Evolutionary conservation across 371 early-diverging fungal genomes (phyloP), one percentile per base, ranked within the genome.

Genomic region (Rhizomucor miehei): DNA sequence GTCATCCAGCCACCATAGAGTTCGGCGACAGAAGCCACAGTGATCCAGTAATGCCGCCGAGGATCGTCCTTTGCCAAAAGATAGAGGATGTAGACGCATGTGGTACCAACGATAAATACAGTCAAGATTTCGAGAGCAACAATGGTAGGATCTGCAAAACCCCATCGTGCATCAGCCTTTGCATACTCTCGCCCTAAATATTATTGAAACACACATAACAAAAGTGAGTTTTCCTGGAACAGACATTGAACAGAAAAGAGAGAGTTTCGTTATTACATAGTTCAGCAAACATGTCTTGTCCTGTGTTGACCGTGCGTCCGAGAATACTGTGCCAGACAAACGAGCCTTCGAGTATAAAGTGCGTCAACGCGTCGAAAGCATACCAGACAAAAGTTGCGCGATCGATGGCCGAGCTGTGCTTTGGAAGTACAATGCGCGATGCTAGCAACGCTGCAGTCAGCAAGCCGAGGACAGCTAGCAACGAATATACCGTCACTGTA

Each of bases 1-100:
- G 71, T 71, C 57, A 71, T 62, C 67, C 67, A 71, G 16, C 65
- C 64, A 48, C 71, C 71, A 52, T 63, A 63, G 3, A 71, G 36
- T 38, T 71, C 71, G 24, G 58, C 60, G n/a, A 55, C 52, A 14
- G 60, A 63, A 8, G 62, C 52, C 13, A 71, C 46, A 16, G 66
- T 51, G 47, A 67, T 65, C 50, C 56, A 59, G 37, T 52, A 61
- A 29, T 71, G 67, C 6, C 67, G 61, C 12, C 53, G 44, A 14
- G 65, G 62, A 48, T 58, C 54, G 40, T 67, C 51, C 13, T 44
- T 52, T 0, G 54, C 52, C 16, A 67, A 40, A 13, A 49, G 44
- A 44, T 54, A 54, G 39, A 71, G 44, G 9, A 66, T 29, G 20
- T 52, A 48, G 5, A 65, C 36, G 45, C 65, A 54, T 20, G 67